phyloP scores from a whole-genome alignment of 208 protist species.

The Hexamita inflata region DNA sequence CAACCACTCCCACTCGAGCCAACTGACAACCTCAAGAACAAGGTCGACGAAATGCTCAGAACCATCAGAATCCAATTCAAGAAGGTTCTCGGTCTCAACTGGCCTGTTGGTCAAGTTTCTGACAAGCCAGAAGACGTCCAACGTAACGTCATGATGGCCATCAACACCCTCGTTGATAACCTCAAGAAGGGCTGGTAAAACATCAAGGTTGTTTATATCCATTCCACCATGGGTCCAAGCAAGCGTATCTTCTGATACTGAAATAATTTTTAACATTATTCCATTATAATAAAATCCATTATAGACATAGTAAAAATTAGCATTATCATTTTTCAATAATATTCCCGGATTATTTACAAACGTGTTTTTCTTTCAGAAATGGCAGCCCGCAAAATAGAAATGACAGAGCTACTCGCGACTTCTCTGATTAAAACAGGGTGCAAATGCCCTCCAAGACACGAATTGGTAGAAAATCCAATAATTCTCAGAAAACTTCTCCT shows the following conservation, averaged over 20 bases:
- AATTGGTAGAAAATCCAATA: too few relatives aligned
- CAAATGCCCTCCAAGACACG: too few relatives aligned
- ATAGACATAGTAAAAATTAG: too few relatives aligned
- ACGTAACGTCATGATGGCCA: slow-evolving; percentile 77
- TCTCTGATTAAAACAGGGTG: too few relatives aligned
- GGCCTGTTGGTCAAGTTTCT: slow-evolving; percentile 82
- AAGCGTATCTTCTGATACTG: slow-evolving; percentile 92
- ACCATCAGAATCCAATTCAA: slow-evolving; percentile 96
- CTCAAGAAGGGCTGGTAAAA: slow-evolving; percentile 99
- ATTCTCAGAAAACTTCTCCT: too few relatives aligned
- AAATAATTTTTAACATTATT: too few relatives aligned
- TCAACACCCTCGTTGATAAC: slow-evolving; percentile 97
- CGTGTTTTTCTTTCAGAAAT: too few relatives aligned
- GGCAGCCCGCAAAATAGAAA: too few relatives aligned
- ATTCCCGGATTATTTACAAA: too few relatives aligned
- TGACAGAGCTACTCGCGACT: too few relatives aligned
- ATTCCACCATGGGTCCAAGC: slow-evolving; percentile 90
- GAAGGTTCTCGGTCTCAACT: slow-evolving; percentile 90
- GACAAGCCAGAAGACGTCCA: slow-evolving; percentile 76
- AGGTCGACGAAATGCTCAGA: slow-evolving; percentile 74
- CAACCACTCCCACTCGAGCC: slow-evolving; percentile 81
- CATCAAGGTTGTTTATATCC: slow-evolving; percentile 91
- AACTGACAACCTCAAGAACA: slow-evolving; percentile 69
- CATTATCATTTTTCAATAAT: too few relatives aligned
- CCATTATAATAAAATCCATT: too few relatives aligned